Base-by-base conservation (phyloP, 345 rosid genomes). In the Eucalyptus sp. region DNA sequence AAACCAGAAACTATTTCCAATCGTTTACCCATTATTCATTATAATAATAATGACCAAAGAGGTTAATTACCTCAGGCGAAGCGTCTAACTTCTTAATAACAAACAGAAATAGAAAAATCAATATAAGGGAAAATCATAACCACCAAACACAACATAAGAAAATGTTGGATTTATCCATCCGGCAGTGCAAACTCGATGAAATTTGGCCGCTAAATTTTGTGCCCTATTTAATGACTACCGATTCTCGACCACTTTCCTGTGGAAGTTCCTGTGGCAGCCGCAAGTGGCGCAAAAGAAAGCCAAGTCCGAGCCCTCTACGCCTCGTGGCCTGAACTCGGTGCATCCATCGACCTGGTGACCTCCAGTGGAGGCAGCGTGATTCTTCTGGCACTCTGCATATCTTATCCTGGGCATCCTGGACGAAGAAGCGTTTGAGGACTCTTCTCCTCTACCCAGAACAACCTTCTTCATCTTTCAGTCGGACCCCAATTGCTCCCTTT, bases 211-310 rank as follows among this genome's bases (percentile, higher is more conserved):
- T 76, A 22, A 37, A 76, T 12, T 11, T 76, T 76, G 48, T 37
- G 84, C 84, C 15, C 46, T 20, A 37, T 76, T 76, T 44, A 41
- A 76, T 41, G 81, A 54, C 54, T 86, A 48, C 24, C 29, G 56
- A 86, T 31, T 31, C 62, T 76, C 83, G 13, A 81, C 88, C 88
- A 66, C 90, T 86, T 89, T 89, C 90, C 85, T 86, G 86, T 89
- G 90, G 86, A 89, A 89, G 76, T 86, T 89, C 86, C 90, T 24
- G 71, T 89, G 90, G 90, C 90, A 89, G 33, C 90, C 88, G 31
- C 90, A 89, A 41, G 88, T 50, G 7, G 88, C 88, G 29, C 90
- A 89, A 25, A 20, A 13, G 87, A 31, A 44, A 41, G 88, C 54
- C 33, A 71, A 43, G 25, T 43, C 46, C 37, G 79, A 50, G 49